Base-by-base conservation (phyloP, 2,329 filamentous ascomycete species). In the Curvularia sp. region DNA sequence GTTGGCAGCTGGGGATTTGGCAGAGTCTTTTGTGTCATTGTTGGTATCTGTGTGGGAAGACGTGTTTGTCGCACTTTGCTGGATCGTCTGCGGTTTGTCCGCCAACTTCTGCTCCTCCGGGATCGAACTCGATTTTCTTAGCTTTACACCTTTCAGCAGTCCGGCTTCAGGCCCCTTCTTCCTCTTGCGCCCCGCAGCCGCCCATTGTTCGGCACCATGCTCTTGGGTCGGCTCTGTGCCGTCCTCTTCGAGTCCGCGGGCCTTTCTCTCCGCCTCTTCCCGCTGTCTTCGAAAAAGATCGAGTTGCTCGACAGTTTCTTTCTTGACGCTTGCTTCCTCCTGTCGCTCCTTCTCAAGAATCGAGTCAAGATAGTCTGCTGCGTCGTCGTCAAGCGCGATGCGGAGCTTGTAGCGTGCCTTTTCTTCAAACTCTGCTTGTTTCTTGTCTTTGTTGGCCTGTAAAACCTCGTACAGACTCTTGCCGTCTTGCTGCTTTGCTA, bases 381-480 rank as follows among this genome's bases (percentile, higher is more conserved):
- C 91, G 72, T 93, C 90, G 59, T 92, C 89, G 72, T 94, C 89
- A 28, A 95, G 82, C 3, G 89, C 82, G 74, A 93, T 93, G 79
- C 94, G 91, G 69, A 94, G 91, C 70, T 86, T 86, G 51, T 94
- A 80, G 64, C 84, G 84, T 62, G 83, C 84, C 62, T 88, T 74
- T 76, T 94, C 91, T 74, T 93, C 91, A 74, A 93, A 92, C 8
- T 88, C 90, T 19, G 91, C 90, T 77, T 94, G 89, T 76, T 93
- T 94, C 90, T 78, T 94, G 89, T 77, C 89, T 86, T 93, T 94
- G 77, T 95, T 95, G 42, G 89, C 91, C 78, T 94, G 89, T 50
- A 95, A 77, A 2, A 90, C 83, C 42, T 93, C 91, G 73, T 84
- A 95, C 27, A 95, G 81, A 50, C 83, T 88, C 77, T 84, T 87